Base-by-base conservation (phyloP, 768 basidiomycete species). In the Suillus variegatus region DNA sequence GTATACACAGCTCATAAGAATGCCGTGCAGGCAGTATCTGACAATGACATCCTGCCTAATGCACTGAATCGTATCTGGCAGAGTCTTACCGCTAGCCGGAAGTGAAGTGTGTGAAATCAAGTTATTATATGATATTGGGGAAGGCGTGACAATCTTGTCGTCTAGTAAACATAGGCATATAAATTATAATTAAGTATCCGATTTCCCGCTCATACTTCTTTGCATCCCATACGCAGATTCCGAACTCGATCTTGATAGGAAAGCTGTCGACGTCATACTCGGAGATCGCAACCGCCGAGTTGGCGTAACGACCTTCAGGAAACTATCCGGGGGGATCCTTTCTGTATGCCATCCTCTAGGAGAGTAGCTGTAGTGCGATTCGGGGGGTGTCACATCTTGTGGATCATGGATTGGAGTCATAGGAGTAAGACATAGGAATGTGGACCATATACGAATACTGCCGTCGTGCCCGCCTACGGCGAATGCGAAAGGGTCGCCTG, bases 401-500 rank as follows among this genome's bases (percentile, higher is more conserved):
- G 40, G 28, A 43, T 40, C 58, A 28, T 16, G 18, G 16, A 18
- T 20, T 7, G 58, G 41, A 13, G 58, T 20, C 25, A 40, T 32
- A 43, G 58, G 58, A 28, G 58, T 20, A 6, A 60, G 58, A 14
- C 25, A 60, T 41, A 44, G 13, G 4, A 18, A 32, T 43, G 84
- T 81, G 20, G 88, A 89, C 88, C 92, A 93, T 52, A 93, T 85
- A 38, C 88, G 82, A 55, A 94, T 84, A 1, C 82, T 85, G 28
- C 92, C 92, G 67, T 93, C 91, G 70, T 92, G 89, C 64, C 86
- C 87, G 46, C 91, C 92, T 2, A 90, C 89, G 7, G 91, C 91
- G 64, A 91, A 86, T 76, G 78, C 81, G 68, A 78, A 75, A 7
- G 76, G 78, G 3, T 77, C 82, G 0, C 83, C 86, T 14, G 84